Conservation (phyloP, 768 basidiomycete species). For the Hericium alpestre region DNA sequence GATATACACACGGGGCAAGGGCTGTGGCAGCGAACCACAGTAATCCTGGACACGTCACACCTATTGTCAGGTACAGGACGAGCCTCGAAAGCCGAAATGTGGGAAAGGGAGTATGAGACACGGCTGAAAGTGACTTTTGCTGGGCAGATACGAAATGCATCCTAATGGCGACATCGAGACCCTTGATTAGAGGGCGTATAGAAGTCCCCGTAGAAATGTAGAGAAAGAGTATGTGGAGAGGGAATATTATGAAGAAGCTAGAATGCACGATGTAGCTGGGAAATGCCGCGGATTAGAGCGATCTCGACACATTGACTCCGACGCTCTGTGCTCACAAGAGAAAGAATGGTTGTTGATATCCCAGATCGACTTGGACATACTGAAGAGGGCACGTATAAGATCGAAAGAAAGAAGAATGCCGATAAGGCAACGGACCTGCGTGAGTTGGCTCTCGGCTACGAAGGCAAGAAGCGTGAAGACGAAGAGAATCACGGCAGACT, state of each 20-base stretch:
- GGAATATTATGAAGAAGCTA: slow-evolving; percentile 66
- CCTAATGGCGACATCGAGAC: slow-evolving; percentile 40
- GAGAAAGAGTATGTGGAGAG: slow-evolving; percentile 69
- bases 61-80: slow-evolving; percentile 33
- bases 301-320: neutral
- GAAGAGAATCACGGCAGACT: slow-evolving; percentile 45
- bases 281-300: neutral
- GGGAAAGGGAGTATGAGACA: slow-evolving; percentile 15
- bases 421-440: slow-evolving; percentile 43
- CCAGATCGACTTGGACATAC: slow-evolving; percentile 71
- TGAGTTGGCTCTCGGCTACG: slow-evolving; percentile 64
- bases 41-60: slow-evolving; percentile 52
- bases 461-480: slow-evolving; percentile 55
- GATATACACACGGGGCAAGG: slow-evolving; percentile 52
- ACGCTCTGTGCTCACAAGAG: slow-evolving; percentile 49
- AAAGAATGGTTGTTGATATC: slow-evolving; percentile 82
- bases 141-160: slow-evolving; percentile 16
- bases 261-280: slow-evolving; percentile 82
- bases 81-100: slow-evolving; percentile 25
- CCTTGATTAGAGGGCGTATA: slow-evolving; percentile 35
- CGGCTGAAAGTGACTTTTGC: neutral
- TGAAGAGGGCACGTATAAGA: slow-evolving; percentile 18
- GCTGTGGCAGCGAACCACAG: slow-evolving; percentile 71
- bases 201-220: slow-evolving; percentile 37
- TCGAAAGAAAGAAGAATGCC: neutral